phyloP scores from a whole-genome alignment of 2,329 filamentous ascomycete species.

The Apiospora malaysiana region DNA sequence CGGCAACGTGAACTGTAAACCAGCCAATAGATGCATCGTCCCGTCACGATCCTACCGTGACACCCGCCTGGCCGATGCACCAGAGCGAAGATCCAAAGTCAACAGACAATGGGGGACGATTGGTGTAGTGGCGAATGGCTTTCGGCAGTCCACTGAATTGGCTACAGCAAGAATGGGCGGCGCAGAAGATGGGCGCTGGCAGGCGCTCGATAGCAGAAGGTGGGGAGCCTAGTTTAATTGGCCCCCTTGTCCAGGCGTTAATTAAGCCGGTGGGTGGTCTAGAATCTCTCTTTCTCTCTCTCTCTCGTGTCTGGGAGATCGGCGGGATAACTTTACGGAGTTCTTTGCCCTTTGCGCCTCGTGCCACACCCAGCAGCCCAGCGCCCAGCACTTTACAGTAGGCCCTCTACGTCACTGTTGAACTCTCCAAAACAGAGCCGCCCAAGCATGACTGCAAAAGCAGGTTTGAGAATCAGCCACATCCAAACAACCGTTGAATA shows the following conservation, averaged over 20 bases:
- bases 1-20: not conserved
- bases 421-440: not conserved
- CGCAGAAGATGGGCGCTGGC: no score
- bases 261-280: not conserved
- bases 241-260: not conserved
- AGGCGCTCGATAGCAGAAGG: not conserved
- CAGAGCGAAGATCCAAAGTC: not conserved
- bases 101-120: not conserved
- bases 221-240: slow-evolving; percentile 1
- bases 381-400: not conserved
- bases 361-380: not conserved
- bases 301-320: not conserved
- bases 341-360: not conserved
- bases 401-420: slow-evolving; percentile 9
- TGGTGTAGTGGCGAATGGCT: no score
- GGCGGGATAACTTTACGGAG: not conserved
- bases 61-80: not conserved
- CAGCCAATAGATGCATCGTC: not conserved
- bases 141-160: slow-evolving; percentile 3
- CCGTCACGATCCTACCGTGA: not conserved
- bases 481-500: not conserved
- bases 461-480: slow-evolving; percentile 10
- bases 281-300: not conserved
- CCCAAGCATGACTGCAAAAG: not conserved
- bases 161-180: not conserved